Conservation (phyloP, 2,329 filamentous ascomycete species). For the Chaetothyriales sp. region DNA sequence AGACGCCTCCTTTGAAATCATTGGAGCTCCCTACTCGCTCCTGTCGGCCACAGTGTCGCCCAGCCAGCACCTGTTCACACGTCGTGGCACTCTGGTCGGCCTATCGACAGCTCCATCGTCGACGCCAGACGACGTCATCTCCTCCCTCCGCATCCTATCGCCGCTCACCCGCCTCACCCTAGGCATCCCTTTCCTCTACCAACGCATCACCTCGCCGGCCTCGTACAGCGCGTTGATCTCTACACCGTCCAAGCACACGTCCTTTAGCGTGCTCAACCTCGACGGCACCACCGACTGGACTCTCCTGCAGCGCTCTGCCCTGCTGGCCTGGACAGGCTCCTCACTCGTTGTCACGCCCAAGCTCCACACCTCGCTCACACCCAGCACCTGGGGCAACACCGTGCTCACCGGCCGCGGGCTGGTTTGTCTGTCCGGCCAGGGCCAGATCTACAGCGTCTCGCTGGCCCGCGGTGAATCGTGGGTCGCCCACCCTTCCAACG, state of each 20-base stretch:
- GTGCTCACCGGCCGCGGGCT: conserved; percentile 77
- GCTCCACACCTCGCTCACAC: conserved; percentile 48
- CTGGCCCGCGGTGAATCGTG: conserved; percentile 76
- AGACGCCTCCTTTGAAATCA: conserved; percentile 92
- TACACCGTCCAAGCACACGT: conserved; percentile 71
- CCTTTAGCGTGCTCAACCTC: conserved; percentile 73
- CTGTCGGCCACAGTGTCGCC: conserved; percentile 85
- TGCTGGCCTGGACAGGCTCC: conserved; percentile 94
- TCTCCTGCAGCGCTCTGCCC: conserved; percentile 67
- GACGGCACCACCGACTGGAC: conserved; percentile 95
- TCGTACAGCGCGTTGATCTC: conserved; percentile 80
- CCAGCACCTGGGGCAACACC: conserved; percentile 85
- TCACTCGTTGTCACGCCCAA: conserved; percentile 62
- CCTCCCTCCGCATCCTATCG: conserved; percentile 72
- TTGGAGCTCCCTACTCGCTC: conserved; percentile 82
- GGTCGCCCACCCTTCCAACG: conserved; percentile 74
- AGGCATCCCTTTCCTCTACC: conserved; percentile 68
- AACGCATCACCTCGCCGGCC: conserved; percentile 63
- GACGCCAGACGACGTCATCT: conserved; percentile 71
- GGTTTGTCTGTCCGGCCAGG: conserved; percentile 67
- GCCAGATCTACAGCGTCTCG: conserved; percentile 75
- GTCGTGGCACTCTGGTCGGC: conserved; percentile 77
- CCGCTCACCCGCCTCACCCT: conserved; percentile 65
- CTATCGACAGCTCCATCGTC: conserved; percentile 47
- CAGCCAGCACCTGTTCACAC: conserved; percentile 83